These are phyloP conservation scores for Saccharomycopsis microspora DNA, from an alignment of 805 yeast genomes.

Conservation along the genomic window DNA sequence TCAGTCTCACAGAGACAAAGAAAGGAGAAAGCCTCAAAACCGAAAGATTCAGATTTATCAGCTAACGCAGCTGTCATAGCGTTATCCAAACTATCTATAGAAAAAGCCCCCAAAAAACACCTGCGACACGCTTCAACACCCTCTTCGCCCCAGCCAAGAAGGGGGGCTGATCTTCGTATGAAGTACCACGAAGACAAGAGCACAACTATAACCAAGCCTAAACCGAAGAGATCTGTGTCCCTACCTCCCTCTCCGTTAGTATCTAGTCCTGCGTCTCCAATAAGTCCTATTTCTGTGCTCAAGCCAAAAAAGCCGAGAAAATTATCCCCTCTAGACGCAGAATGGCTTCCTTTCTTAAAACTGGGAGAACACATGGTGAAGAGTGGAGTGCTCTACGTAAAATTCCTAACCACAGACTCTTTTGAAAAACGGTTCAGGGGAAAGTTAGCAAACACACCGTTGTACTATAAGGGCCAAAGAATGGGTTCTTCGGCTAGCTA, in stretches of 20 bases:
- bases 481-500: conserved; percentile 3
- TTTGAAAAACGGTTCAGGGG: conserved; percentile 44
- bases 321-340: too few species aligned
- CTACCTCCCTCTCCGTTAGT: conserved; percentile 1
- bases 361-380: conserved; percentile 39
- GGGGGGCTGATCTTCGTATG: conserved; percentile 9
- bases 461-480: conserved; percentile 25
- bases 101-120: background rate
- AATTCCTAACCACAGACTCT: conserved; percentile 28
- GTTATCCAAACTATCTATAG: conserved; percentile 2
- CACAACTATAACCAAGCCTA: background rate
- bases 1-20: background rate
- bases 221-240: conserved; percentile 1
- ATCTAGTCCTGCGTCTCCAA: background rate
- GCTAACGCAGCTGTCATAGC: conserved; percentile 16
- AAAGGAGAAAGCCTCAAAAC: background rate
- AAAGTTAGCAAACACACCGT: conserved; percentile 39
- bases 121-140: conserved; percentile 1
- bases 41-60: background rate
- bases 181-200: conserved; percentile 8
- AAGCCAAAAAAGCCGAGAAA: too few species aligned
- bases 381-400: conserved; percentile 35
- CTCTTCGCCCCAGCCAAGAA: background rate
- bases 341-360: conserved; percentile 22
- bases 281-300: background rate